Conservation (phyloP, 2,329 filamentous ascomycete species). For the Arthrobotrys megalospora region DNA sequence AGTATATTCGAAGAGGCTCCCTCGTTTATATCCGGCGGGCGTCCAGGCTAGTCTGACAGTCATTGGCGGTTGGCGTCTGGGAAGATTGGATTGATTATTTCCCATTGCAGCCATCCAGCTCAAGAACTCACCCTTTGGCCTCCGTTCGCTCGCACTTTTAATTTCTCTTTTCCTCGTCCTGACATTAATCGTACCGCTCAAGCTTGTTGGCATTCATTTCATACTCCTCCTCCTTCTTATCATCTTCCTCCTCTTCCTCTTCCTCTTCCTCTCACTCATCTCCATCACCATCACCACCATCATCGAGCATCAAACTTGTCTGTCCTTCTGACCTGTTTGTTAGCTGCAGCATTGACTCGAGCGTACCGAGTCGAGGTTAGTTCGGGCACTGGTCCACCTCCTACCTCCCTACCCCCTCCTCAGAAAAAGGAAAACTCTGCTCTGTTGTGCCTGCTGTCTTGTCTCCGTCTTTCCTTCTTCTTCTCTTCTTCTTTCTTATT, state of each 20-base stretch:
- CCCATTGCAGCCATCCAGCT: constrained; percentile 41
- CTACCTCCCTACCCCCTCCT: constrained; percentile 15
- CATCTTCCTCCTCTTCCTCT: background rate
- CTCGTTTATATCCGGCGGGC: constrained; percentile 31
- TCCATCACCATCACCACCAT: constrained; percentile 20
- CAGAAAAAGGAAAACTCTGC: constrained; percentile 20
- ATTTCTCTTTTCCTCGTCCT: constrained; percentile 17
- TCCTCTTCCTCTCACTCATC: constrained; percentile 3
- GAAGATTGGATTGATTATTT: constrained; percentile 38
- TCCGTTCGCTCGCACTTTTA: constrained; percentile 21
- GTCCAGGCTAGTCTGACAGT: constrained; percentile 6
- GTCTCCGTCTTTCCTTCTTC: constrained; percentile 19
- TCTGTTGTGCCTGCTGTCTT: constrained; percentile 26
- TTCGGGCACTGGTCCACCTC: constrained; percentile 23
- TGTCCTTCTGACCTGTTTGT: constrained; percentile 30
- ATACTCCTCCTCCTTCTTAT: background rate
- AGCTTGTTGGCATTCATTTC: background rate
- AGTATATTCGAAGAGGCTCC: constrained; percentile 7
- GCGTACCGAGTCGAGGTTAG: constrained; percentile 32
- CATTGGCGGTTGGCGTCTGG: constrained; percentile 34
- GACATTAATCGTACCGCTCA: constrained; percentile 4
- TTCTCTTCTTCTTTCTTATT: constrained; percentile 20
- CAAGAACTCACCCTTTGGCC: constrained; percentile 13
- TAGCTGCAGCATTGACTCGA: constrained; percentile 41
- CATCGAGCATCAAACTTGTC: constrained; percentile 11